phyloP scores from a whole-genome alignment of 768 basidiomycete genomes.

The Russula sp. region DNA sequence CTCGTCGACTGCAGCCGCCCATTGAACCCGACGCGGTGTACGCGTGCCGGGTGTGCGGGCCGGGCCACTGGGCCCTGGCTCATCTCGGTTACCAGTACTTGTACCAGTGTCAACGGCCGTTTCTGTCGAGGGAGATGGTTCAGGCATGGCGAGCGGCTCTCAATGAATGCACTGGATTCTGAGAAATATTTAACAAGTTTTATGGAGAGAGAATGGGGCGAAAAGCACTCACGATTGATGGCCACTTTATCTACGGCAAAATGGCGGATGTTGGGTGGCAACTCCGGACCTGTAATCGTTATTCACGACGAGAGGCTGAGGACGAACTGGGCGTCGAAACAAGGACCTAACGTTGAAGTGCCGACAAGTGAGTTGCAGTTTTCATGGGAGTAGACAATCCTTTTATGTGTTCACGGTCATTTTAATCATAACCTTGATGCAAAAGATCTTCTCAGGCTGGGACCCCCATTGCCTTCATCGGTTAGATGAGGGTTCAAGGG shows the following conservation, averaged over 20 bases:
- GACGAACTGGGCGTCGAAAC: not conserved
- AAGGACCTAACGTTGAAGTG: not conserved
- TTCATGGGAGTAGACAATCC: not conserved
- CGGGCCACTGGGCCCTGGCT: not conserved
- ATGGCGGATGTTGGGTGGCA: not conserved
- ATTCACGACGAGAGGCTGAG: not conserved
- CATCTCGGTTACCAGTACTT: no score
- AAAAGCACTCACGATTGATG: constrained; percentile 1
- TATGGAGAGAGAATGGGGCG: not conserved
- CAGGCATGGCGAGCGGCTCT: not conserved
- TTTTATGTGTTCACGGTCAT: not conserved
- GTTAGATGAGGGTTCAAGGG: no score
- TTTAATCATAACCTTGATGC: not conserved
- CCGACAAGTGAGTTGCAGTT: not conserved
- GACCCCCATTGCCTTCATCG: not conserved
- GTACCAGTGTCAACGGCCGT: not conserved
- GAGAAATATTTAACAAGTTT: not conserved
- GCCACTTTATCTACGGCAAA: not conserved
- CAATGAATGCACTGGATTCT: not conserved
- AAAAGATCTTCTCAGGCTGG: not conserved
- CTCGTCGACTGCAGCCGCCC: constrained; percentile 22
- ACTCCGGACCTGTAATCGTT: not conserved
- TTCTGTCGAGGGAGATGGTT: not conserved
- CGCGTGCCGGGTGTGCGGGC: constrained; percentile 17
- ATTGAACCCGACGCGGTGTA: constrained; percentile 30